Conservation (phyloP, 164 flowering plant genomes). For the Houttuynia cordata region DNA sequence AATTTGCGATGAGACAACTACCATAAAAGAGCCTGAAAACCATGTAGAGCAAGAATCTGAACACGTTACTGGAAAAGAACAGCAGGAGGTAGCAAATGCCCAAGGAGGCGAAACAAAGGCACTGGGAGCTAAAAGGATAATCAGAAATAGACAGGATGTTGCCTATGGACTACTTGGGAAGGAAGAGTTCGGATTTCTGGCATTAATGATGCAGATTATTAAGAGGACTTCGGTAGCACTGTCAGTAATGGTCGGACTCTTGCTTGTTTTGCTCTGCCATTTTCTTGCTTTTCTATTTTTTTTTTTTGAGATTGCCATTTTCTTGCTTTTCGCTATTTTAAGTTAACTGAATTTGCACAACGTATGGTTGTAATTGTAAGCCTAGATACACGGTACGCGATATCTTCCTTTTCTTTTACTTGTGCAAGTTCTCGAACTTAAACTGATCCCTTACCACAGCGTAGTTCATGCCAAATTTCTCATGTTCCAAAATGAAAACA, state of each 20-base stretch:
- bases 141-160: neutral
- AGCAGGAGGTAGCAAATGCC: neutral
- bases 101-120: neutral
- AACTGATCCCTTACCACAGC: too few species aligned
- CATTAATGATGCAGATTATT: neutral
- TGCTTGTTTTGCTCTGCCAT: neutral
- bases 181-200: neutral
- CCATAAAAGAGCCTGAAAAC: neutral
- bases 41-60: constrained; percentile 4
- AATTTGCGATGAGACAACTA: neutral
- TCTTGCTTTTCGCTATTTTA: neutral
- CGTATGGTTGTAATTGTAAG: too few species aligned
- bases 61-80: constrained; percentile 1
- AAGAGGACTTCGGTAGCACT: neutral
- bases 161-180: neutral
- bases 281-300: too few species aligned
- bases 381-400: too few species aligned
- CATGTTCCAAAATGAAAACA: too few species aligned
- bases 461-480: too few species aligned
- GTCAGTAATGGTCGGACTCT: neutral
- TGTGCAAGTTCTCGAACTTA: too few species aligned
- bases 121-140: neutral
- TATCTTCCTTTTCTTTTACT: too few species aligned
- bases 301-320: too few species aligned
- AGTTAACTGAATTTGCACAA: too few species aligned